Conservation (phyloP, 1,139 yeast species). For the Zygoascus hellenicus region DNA sequence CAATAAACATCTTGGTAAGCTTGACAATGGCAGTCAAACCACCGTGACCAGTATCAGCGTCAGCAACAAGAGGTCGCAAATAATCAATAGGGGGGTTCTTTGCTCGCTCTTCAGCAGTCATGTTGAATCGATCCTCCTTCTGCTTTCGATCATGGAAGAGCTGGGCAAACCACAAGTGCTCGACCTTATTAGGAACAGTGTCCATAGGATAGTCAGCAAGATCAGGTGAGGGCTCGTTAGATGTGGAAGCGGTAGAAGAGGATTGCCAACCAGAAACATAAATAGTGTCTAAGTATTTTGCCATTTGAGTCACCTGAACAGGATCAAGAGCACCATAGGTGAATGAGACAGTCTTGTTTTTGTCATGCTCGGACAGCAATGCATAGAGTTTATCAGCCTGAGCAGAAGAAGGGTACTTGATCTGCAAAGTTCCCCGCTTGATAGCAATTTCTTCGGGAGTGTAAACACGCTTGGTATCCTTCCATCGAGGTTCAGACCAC, state of each 20-base stretch:
- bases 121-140: constrained; percentile 69
- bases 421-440: constrained; percentile 73
- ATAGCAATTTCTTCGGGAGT: constrained; percentile 83
- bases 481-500: constrained; percentile 95
- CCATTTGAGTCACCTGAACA: constrained; percentile 94
- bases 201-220: constrained; percentile 98
- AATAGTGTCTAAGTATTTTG: constrained; percentile 84
- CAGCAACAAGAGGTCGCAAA: constrained; percentile 91
- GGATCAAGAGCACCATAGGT: constrained; percentile 98
- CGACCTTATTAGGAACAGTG: constrained; percentile 97
- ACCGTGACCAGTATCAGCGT: constrained; percentile 98
- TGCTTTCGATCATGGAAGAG: constrained; percentile 96
- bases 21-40: constrained; percentile 95
- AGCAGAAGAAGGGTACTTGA: constrained; percentile 66
- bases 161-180: constrained; percentile 95
- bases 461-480: constrained; percentile 80
- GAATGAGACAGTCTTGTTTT: constrained; percentile 69
- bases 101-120: constrained; percentile 58
- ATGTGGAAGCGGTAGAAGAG: constrained; percentile 93
- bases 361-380: constrained; percentile 65
- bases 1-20: constrained; percentile 92
- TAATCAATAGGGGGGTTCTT: constrained; percentile 61
- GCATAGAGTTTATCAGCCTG: constrained; percentile 80
- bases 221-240: constrained; percentile 97
- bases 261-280: constrained; percentile 99